A percentile compares a stretch with the other conserved stretches of the same genome.
These are phyloP conservation scores for Suillus variegatus DNA, from an alignment of 768 basidiomycete species.

Conservation along the genomic window DNA sequence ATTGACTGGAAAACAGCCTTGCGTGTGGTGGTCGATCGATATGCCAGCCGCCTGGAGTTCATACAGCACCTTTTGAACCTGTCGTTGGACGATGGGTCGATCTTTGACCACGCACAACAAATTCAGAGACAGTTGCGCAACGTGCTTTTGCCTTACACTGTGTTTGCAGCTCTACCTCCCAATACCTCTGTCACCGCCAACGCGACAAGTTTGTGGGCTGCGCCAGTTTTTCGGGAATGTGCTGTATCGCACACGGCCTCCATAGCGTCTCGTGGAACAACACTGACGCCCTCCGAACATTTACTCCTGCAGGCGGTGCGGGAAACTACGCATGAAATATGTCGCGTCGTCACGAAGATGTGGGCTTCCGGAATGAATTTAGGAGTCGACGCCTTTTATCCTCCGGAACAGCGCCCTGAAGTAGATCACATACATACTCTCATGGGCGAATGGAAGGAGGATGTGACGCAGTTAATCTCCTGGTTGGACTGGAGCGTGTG, in stretches of 20 bases:
- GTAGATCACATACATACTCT: slow-evolving; percentile 3
- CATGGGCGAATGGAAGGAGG: slow-evolving; percentile 12
- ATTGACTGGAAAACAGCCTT: slow-evolving; percentile 46
- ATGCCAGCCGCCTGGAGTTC: slow-evolving; percentile 42
- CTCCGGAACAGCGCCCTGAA: slow-evolving; percentile 4
- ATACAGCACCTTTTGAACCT: slow-evolving; percentile 37
- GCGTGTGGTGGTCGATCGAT: slow-evolving; percentile 40
- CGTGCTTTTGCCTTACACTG: slow-evolving; percentile 16
- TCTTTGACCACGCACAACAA: slow-evolving; percentile 8
- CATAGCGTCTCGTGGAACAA: neutral
- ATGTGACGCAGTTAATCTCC: slow-evolving; percentile 14
- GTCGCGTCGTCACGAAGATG: slow-evolving; percentile 20
- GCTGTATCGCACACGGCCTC: slow-evolving; percentile 12
- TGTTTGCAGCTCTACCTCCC: slow-evolving; percentile 1
- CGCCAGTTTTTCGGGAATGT: slow-evolving; percentile 13
- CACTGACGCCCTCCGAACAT: slow-evolving; percentile 13
- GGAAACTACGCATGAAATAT: slow-evolving; percentile 21
- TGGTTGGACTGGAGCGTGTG: slow-evolving; percentile 27
- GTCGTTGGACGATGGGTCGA: slow-evolving; percentile 13
- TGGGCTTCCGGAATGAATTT: slow-evolving; percentile 18
- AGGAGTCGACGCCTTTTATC: slow-evolving; percentile 8
- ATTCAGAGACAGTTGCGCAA: slow-evolving; percentile 21
- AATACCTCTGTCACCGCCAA: neutral
- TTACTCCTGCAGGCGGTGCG: slow-evolving; percentile 15
- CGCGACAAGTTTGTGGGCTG: slow-evolving; percentile 13